Base-by-base conservation (phyloP, 2,329 filamentous ascomycete species). In the Colletotrichum gloeosporioides region DNA sequence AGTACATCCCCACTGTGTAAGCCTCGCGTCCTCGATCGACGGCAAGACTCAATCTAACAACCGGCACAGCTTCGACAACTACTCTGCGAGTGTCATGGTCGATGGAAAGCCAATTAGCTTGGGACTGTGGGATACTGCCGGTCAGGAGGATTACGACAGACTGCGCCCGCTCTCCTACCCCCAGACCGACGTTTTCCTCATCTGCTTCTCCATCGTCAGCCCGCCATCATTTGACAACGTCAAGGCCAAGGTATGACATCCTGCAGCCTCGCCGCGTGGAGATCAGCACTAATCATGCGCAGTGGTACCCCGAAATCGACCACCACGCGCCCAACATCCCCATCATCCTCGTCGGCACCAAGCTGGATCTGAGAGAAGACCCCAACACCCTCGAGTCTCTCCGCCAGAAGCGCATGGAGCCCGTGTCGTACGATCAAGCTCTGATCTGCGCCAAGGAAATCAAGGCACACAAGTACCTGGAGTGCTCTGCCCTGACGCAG, bases 171-270 rank as follows among this genome's bases (percentile, higher is more conserved):
- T 99, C 77, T 99, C 96, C 57, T 99, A 99, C 87, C 97, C 97
- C 13, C 96, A 99, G 89, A 99, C 97, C 76, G 97, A 99, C 83
- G 97, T 99, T 65, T 99, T 99, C 87, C 90, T 99, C 80, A 98
- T 99, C 85, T 99, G 96, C 88, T 99, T 99, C 88, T 98, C 96
- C 79, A 98, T 99, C 83, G 96, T 98, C 87, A 98, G 95, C 92
- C 96, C 96, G 65, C 95, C 97, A 27, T 98, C 96, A 36, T 99
- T 98, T 83, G 97, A 99, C 88, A 99, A 99, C 92, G 96, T 99
- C 84, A 97, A 96, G 88, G 96, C 96, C 77, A 99, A 99, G 94
- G 96, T 98, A 89, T 80, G 89, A 82, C 44, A 22, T 77, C 16
- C 44, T 39, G 49, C 57, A 59, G 71, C 55, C 39, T 27, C 22